Evolutionary conservation across 2,329 filamentous ascomycete genomes (phyloP).

Genomic region (Aspergillus quadrilineatus): DNA sequence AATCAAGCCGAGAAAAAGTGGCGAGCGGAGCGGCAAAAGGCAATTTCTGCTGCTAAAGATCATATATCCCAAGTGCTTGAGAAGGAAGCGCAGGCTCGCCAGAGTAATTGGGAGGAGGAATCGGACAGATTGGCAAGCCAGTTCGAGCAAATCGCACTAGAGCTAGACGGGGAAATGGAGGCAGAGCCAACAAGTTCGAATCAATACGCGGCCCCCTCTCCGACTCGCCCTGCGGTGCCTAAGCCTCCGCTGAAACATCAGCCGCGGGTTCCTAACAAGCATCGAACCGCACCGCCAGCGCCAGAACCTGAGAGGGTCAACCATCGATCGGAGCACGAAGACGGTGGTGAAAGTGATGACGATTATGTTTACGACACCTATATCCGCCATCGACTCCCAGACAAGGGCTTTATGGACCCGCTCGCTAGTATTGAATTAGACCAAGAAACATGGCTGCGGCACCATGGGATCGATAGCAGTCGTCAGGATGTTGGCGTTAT

Average conservation of each 20-base stretch:
- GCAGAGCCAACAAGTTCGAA: slow-evolving; percentile 13
- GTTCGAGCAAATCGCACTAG: slow-evolving; percentile 44
- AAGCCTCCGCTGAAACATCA: slow-evolving; percentile 38
- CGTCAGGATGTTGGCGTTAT: slow-evolving; percentile 43
- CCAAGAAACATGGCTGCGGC: slow-evolving; percentile 26
- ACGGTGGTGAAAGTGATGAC: slow-evolving; percentile 46
- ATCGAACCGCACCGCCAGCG: slow-evolving; percentile 13
- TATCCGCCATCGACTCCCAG: slow-evolving; percentile 49
- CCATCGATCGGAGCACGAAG: slow-evolving; percentile 17
- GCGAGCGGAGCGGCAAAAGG: slow-evolving; percentile 35
- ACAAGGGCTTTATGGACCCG: slow-evolving; percentile 37
- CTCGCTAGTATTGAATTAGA: slow-evolving; percentile 29
- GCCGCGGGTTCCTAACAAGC: slow-evolving; percentile 36
- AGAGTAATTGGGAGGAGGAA: slow-evolving; percentile 43
- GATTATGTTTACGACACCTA: slow-evolving; percentile 65
- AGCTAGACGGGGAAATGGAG: slow-evolving; percentile 38
- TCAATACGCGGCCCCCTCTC: not conserved
- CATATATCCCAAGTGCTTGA: slow-evolving; percentile 36
- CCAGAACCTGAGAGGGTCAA: slow-evolving; percentile 8
- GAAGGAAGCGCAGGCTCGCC: slow-evolving; percentile 36
- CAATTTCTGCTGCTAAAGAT: slow-evolving; percentile 37
- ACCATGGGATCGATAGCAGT: slow-evolving; percentile 30
- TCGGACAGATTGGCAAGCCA: slow-evolving; percentile 44
- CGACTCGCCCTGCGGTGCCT: slow-evolving; percentile 17
- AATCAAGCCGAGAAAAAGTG: slow-evolving; percentile 42